Evolutionary conservation across 2,329 filamentous ascomycete genomes (phyloP).

Genomic region (Trichophyton schoenleinii): DNA sequence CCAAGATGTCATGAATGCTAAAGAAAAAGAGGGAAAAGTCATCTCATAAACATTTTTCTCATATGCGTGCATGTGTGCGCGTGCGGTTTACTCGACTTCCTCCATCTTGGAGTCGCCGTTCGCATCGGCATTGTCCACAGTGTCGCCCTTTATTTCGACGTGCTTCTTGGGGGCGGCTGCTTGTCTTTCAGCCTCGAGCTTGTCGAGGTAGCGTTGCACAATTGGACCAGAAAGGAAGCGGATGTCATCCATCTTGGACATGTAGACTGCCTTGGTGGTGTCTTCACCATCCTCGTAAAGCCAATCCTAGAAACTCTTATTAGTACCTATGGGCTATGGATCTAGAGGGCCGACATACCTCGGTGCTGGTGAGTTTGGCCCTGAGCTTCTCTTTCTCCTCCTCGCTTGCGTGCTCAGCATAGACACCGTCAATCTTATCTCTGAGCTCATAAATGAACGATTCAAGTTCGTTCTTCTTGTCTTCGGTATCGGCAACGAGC

Average conservation of each 20-base stretch:
- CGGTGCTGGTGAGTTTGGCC: slow-evolving; percentile 66
- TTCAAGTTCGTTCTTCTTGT: slow-evolving; percentile 99
- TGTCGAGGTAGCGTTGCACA: slow-evolving; percentile 88
- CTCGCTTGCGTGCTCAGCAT: slow-evolving; percentile 75
- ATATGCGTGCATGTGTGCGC: background rate
- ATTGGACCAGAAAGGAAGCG: slow-evolving; percentile 81
- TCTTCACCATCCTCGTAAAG: slow-evolving; percentile 96
- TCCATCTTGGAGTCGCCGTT: slow-evolving; percentile 22
- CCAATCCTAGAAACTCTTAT: slow-evolving; percentile 60
- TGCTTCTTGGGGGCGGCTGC: slow-evolving; percentile 51
- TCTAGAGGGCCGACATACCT: slow-evolving; percentile 51
- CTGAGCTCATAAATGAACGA: slow-evolving; percentile 93
- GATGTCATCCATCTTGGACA: slow-evolving; percentile 93
- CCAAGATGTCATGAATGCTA: slow-evolving; percentile 3
- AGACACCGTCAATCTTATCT: slow-evolving; percentile 87
- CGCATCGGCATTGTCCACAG: slow-evolving; percentile 56
- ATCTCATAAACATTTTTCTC: slow-evolving; percentile 5
- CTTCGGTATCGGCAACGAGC: slow-evolving; percentile 92
- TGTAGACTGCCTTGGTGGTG: slow-evolving; percentile 81
- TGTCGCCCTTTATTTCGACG: slow-evolving; percentile 59
- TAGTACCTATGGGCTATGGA: slow-evolving; percentile 7
- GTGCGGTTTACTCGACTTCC: slow-evolving; percentile 11
- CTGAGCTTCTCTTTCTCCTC: slow-evolving; percentile 84
- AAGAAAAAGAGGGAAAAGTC: background rate
- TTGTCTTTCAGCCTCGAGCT: slow-evolving; percentile 74